Base-by-base conservation (phyloP, 345 rosid species). In the Camelina sativa region DNA sequence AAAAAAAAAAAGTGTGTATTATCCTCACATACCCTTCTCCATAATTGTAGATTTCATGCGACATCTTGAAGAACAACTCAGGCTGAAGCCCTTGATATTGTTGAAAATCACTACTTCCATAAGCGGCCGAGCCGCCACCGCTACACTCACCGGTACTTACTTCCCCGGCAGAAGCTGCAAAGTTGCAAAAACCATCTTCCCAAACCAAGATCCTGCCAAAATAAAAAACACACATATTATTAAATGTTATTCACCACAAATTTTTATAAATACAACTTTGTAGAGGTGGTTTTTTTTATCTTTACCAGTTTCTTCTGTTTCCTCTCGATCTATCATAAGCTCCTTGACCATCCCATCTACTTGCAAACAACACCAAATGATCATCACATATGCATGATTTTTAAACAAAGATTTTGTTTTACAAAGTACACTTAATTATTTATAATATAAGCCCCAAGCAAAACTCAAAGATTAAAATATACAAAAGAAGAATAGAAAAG, bases 121-220 rank as follows among this genome's bases (percentile, higher is more conserved):
- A 82, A 20, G 73, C 84, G 2, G 89, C 80, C 23, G 97, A 80
- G 70, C 80, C 71, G 4, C 69, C 73, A 1, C 71, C 82, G 4
- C 76, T 65, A 83, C 91, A 83, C 56, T 86, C 94, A 1, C 84
- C 83, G 13, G 89, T 75, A 59, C 71, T 87, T 11, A 81, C 72
- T 69, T 85, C 88, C 16, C 84, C 83, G 28, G 93, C 76, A 69
- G 97, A 88, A 51, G 93, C 95, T 5, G 89, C 88, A 69, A 94
- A 94, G 83, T 94, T 91, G 84, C 98, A 94, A 91, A 90, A 94
- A 60, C 98, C 98, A 82, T 94, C 98, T 80, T 94, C 98, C 98
- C 98, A 94, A 62, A 90, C 98, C 81, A 94, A 78, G 80, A 94
- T 94, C 98, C 98, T 94, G 77, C 63, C 65, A 55, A 72, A 56